These are phyloP conservation scores for Paramecium pentaurelia DNA, from an alignment of 73 alveolate species.

Conservation along the genomic window DNA sequence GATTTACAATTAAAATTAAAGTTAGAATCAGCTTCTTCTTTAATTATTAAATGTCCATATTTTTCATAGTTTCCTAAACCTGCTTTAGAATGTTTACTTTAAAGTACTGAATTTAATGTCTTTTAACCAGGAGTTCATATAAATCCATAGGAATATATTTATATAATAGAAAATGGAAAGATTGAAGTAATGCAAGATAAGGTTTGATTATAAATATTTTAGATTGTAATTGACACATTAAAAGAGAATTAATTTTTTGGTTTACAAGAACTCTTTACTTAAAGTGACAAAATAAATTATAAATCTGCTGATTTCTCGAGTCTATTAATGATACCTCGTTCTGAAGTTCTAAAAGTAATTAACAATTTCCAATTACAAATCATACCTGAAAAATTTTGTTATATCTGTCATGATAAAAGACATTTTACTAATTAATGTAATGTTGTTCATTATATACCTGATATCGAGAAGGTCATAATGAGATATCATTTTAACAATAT, in stretches of 20 bases:
- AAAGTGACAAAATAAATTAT: not conserved
- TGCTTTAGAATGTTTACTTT: not conserved
- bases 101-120: not conserved
- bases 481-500: not conserved
- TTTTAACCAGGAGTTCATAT: constrained; percentile 6
- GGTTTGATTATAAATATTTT: not conserved
- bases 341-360: not conserved
- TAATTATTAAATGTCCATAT: constrained; percentile 10
- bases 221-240: not conserved
- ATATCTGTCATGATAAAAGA: not conserved
- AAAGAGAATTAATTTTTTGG: not conserved
- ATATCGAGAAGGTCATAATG: not conserved
- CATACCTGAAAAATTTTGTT: not conserved
- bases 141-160: not conserved
- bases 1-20: not conserved
- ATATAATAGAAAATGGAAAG: not conserved
- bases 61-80: constrained; percentile 11
- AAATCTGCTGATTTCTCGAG: not conserved
- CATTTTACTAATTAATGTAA: not conserved
- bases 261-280: not conserved
- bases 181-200: constrained; percentile 3
- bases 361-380: not conserved
- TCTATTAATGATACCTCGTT: not conserved
- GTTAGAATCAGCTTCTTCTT: not conserved
- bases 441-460: constrained; percentile 30